These are phyloP conservation scores for Boletus pseudopeckii DNA, from an alignment of 768 basidiomycete genomes.

Conservation along the genomic window DNA sequence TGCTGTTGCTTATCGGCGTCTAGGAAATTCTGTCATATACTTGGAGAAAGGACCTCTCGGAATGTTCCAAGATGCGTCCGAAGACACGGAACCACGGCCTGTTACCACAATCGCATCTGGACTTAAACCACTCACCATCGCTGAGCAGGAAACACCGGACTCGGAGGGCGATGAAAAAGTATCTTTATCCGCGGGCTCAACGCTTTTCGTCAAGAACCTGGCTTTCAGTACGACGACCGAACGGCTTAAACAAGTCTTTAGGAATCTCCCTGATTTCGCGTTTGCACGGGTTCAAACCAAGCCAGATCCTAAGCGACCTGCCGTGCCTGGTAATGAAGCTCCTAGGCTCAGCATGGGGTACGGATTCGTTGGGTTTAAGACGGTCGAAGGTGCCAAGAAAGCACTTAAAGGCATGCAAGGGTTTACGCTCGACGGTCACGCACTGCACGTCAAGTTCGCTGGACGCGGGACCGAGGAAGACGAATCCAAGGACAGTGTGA, in stretches of 20 bases:
- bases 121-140: constrained; percentile 39
- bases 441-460: constrained; percentile 80
- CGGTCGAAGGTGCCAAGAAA: constrained; percentile 64
- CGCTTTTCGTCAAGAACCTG: constrained; percentile 93
- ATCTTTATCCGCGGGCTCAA: constrained; percentile 62
- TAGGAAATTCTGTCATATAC: constrained; percentile 89
- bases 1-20: constrained; percentile 78
- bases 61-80: constrained; percentile 59
- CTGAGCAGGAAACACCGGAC: constrained; percentile 38
- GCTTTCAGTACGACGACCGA: constrained; percentile 87
- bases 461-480: constrained; percentile 72
- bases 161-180: constrained; percentile 37
- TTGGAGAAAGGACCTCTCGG: constrained; percentile 88
- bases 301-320: constrained; percentile 72
- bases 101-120: constrained; percentile 14
- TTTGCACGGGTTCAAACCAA: constrained; percentile 93
- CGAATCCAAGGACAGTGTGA: constrained; percentile 36
- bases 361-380: constrained; percentile 91
- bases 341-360: constrained; percentile 89
- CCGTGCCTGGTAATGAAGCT: constrained; percentile 28
- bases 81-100: constrained; percentile 19
- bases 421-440: constrained; percentile 83
- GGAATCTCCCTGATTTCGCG: constrained; percentile 70
- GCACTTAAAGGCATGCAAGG: constrained; percentile 78
- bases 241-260: constrained; percentile 64